phyloP scores from a whole-genome alignment of 257 asterid genomes.

The Jasminum sambac region DNA sequence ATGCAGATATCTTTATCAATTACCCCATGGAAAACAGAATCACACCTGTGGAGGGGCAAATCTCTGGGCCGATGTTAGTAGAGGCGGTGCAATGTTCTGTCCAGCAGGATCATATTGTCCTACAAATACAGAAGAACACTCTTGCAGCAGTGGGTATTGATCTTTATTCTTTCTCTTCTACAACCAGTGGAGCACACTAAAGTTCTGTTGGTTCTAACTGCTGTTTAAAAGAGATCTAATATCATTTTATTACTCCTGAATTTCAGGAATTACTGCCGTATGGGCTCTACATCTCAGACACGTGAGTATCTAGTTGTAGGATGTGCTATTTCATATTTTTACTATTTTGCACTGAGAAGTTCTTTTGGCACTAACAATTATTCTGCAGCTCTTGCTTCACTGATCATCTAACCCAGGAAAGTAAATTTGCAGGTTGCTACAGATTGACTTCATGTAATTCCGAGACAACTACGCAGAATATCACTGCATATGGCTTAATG shows the following conservation, averaged over 20 bases:
- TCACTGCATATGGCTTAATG: conserved; percentile 70
- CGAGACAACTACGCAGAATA: conserved; percentile 57
- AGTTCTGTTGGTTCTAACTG: background rate
- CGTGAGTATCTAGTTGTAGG: conserved; percentile 35
- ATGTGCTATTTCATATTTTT: background rate
- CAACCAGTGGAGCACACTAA: too few relatives aligned
- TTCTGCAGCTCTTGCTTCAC: background rate
- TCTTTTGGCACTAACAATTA: conserved; percentile 6
- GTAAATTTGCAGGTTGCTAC: conserved; percentile 61
- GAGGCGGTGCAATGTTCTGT: conserved; percentile 73
- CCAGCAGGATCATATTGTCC: conserved; percentile 95
- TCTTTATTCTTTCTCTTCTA: conserved; percentile 17
- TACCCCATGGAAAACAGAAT: conserved; percentile 53
- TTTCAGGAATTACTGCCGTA: conserved; percentile 65
- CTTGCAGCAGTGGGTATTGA: conserved; percentile 73
- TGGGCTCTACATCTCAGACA: conserved; percentile 56
- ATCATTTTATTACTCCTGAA: conserved; percentile 17
- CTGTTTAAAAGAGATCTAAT: background rate
- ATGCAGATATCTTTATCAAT: conserved; percentile 73
- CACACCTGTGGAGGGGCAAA: conserved; percentile 97
- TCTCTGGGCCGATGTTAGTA: conserved; percentile 79
- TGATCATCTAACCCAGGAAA: conserved; percentile 13
- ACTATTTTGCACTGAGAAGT: background rate
- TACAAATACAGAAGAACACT: conserved; percentile 48
- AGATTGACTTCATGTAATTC: conserved; percentile 66